Evolutionary conservation across 345 rosid species (phyloP).

Genomic region (Ceriops tagal): DNA sequence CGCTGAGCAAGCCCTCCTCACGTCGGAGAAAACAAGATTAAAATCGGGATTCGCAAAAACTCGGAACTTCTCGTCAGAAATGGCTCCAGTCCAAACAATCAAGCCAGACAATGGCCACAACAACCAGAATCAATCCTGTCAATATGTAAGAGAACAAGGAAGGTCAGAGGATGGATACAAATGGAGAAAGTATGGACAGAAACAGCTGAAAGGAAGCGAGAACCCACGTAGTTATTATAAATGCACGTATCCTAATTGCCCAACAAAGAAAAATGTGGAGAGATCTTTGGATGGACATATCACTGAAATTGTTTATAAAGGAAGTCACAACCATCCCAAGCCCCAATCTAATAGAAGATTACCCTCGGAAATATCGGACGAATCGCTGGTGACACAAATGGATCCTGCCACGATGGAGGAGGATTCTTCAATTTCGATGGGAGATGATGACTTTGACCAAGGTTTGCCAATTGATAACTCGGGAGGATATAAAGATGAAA

Average conservation of each 20-base stretch:
- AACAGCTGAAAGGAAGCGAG: constrained; percentile 33
- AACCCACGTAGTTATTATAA: constrained; percentile 31
- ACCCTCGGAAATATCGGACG: constrained; percentile 10
- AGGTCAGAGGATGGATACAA: constrained; percentile 30
- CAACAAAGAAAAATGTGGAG: constrained; percentile 33
- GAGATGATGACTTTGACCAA: constrained; percentile 23
- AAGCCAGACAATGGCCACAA: constrained; percentile 6
- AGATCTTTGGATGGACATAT: constrained; percentile 32
- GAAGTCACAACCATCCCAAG: constrained; percentile 30
- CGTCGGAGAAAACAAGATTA: constrained; percentile 19
- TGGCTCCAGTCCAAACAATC: constrained; percentile 26
- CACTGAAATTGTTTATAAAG: constrained; percentile 33
- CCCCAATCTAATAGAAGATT: constrained; percentile 23
- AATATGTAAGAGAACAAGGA: constrained; percentile 15
- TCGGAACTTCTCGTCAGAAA: constrained; percentile 15
- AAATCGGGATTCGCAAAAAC: constrained; percentile 40
- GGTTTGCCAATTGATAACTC: constrained; percentile 21
- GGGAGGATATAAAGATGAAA: constrained; percentile 20
- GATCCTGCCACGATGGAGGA: constrained; percentile 21
- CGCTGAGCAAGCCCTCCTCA: constrained; percentile 21
- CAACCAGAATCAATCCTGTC: constrained; percentile 9
- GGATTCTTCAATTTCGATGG: constrained; percentile 23
- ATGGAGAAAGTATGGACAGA: constrained; percentile 35
- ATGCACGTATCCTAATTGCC: constrained; percentile 27
- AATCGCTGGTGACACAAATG: not conserved